Evolutionary conservation across 2,329 filamentous ascomycete species (phyloP).

Genomic region (Gaeumannomyces tritici): DNA sequence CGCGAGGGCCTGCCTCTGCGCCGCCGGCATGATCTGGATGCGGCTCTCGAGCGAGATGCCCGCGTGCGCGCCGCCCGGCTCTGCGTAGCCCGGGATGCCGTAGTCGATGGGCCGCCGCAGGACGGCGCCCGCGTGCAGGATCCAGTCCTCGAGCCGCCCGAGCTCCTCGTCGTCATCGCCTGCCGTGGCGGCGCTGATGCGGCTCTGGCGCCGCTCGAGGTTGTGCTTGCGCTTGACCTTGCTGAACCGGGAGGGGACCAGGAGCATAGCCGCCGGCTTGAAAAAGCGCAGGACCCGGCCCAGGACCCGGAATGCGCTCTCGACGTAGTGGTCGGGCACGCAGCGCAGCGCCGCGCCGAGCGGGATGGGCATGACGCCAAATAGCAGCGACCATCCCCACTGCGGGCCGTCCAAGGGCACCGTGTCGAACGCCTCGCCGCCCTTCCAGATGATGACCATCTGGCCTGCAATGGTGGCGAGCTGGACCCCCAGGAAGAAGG

Average conservation of each 20-base stretch:
- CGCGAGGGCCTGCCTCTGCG: slow-evolving; percentile 12
- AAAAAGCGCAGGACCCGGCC: slow-evolving; percentile 16
- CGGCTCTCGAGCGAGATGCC: background rate
- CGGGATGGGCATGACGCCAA: slow-evolving; percentile 59
- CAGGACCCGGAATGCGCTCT: slow-evolving; percentile 9
- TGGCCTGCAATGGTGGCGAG: slow-evolving; percentile 59
- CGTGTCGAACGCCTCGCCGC: slow-evolving; percentile 58
- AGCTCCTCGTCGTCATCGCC: slow-evolving; percentile 7
- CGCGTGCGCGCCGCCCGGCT: slow-evolving; percentile 3
- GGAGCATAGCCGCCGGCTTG: slow-evolving; percentile 8
- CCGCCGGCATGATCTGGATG: slow-evolving; percentile 11
- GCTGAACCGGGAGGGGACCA: slow-evolving; percentile 10
- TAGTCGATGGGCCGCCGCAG: slow-evolving; percentile 13
- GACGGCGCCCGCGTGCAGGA: slow-evolving; percentile 13
- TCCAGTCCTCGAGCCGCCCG: slow-evolving; percentile 12
- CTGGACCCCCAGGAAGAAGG: slow-evolving; percentile 65
- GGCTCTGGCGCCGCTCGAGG: background rate
- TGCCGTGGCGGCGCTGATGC: background rate
- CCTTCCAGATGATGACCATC: slow-evolving; percentile 62
- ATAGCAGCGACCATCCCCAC: slow-evolving; percentile 61
- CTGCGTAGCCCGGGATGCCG: slow-evolving; percentile 10
- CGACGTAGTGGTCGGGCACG: slow-evolving; percentile 32
- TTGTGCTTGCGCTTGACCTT: slow-evolving; percentile 8
- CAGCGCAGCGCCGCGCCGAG: slow-evolving; percentile 37
- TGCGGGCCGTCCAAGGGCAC: slow-evolving; percentile 50